A percentile compares a stretch with the other conserved stretches of the same genome.
These are phyloP conservation scores for Bimuria novae-zelandiae DNA, from an alignment of 2,329 filamentous ascomycete genomes.

Conservation along the genomic window DNA sequence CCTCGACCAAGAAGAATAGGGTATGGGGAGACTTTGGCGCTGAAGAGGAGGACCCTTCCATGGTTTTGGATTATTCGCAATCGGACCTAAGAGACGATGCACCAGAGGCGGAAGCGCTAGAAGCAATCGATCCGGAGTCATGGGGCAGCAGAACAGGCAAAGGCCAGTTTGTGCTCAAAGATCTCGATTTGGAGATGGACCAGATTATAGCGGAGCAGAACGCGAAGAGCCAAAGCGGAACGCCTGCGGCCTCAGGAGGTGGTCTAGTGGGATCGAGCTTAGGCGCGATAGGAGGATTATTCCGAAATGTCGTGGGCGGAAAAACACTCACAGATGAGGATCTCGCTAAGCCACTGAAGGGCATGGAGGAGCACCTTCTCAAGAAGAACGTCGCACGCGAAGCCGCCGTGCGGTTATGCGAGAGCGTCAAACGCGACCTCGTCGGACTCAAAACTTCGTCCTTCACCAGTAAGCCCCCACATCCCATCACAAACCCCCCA, in stretches of 20 bases:
- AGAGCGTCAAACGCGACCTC: conserved; percentile 88
- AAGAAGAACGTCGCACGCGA: conserved; percentile 96
- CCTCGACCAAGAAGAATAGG: conserved; percentile 77
- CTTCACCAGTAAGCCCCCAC: conserved; percentile 69
- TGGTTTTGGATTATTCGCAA: conserved; percentile 88
- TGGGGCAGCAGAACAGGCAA: conserved; percentile 86
- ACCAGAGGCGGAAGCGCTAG: conserved; percentile 63
- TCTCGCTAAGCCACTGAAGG: conserved; percentile 88
- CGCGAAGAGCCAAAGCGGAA: conserved; percentile 51
- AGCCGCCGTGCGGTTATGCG: conserved; percentile 86
- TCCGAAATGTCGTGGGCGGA: conserved; percentile 92
- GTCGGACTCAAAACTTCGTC: conserved; percentile 87
- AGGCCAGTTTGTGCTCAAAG: conserved; percentile 91
- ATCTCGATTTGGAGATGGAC: conserved; percentile 91
- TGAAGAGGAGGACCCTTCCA: conserved; percentile 77
- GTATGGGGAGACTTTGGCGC: conserved; percentile 94
- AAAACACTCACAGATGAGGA: conserved; percentile 90
- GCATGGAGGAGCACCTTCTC: conserved; percentile 93
- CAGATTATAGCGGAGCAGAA: conserved; percentile 84
- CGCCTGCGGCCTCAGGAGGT: conserved; percentile 30
- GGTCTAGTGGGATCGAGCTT: conserved; percentile 80
- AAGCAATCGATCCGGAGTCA: conserved; percentile 75
- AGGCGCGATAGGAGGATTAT: conserved; percentile 82
- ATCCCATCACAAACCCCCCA: neutral
- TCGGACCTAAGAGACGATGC: conserved; percentile 56